Percentiles rank a stretch among this genome's conserved stretches.
Conservation (phyloP, 495 filamentous ascomycete species). For the Trichoderma orchidacearum region DNA sequence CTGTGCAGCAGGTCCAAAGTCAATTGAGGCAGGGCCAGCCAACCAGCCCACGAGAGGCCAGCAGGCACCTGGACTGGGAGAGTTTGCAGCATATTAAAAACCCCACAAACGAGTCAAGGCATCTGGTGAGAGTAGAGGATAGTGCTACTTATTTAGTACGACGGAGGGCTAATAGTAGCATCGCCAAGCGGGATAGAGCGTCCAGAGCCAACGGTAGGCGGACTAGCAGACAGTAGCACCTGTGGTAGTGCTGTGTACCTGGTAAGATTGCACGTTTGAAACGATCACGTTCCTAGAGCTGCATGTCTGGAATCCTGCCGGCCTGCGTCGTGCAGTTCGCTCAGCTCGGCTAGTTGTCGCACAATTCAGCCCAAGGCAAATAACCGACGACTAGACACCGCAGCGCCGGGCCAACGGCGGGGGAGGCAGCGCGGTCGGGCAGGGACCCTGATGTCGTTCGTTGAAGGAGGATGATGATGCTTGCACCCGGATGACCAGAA, state of each 20-base stretch:
- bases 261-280: not conserved
- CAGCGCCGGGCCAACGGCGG: too few relatives aligned
- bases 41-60: too few relatives aligned
- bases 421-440: too few relatives aligned
- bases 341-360: not conserved
- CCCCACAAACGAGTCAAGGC: not conserved
- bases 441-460: too few relatives aligned
- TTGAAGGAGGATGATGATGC: too few relatives aligned
- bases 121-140: not conserved
- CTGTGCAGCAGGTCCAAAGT: too few relatives aligned
- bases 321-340: not conserved
- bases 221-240: not conserved
- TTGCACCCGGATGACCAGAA: too few relatives aligned
- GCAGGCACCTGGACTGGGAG: not conserved
- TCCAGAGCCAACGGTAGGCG: not conserved
- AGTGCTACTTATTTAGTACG: too few relatives aligned
- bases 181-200: not conserved
- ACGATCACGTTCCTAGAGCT: not conserved
- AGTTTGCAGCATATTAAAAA: not conserved
- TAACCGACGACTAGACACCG: not conserved
- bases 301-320: not conserved
- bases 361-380: not conserved
- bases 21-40: too few relatives aligned
- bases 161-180: not conserved
- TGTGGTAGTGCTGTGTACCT: too few relatives aligned